These are phyloP conservation scores for Calocybe gangraenosa DNA, from an alignment of 768 basidiomycete genomes.

Conservation along the genomic window DNA sequence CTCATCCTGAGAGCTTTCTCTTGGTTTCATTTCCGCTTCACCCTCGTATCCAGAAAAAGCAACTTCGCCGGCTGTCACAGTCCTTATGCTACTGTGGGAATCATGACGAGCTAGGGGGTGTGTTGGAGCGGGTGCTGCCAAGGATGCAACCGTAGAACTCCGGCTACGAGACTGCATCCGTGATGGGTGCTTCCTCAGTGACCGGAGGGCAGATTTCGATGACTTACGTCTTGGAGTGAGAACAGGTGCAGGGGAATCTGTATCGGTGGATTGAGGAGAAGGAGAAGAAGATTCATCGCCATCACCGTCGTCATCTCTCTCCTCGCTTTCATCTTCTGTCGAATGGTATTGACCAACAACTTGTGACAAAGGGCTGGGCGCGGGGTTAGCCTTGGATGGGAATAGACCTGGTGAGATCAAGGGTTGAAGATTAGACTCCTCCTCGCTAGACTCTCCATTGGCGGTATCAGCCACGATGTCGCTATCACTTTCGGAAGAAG, in stretches of 20 bases:
- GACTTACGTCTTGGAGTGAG: constrained; percentile 24
- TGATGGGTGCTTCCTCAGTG: constrained; percentile 20
- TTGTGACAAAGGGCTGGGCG: constrained; percentile 66
- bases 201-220: constrained; percentile 28
- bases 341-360: constrained; percentile 51
- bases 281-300: constrained; percentile 54
- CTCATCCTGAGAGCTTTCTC: constrained; percentile 26
- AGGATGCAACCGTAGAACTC: constrained; percentile 64
- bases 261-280: constrained; percentile 64
- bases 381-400: constrained; percentile 27
- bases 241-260: constrained; percentile 45
- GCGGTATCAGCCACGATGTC: constrained; percentile 25
- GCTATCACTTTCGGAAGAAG: constrained; percentile 39
- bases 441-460: constrained; percentile 29
- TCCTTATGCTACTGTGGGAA: constrained; percentile 67
- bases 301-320: constrained; percentile 30
- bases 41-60: constrained; percentile 28
- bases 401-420: constrained; percentile 31
- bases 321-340: constrained; percentile 44
- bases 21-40: constrained; percentile 17
- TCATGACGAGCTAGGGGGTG: constrained; percentile 38
- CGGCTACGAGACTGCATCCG: constrained; percentile 47
- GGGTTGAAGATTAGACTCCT: constrained; percentile 25
- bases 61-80: constrained; percentile 57
- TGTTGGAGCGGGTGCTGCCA: constrained; percentile 35